Evolutionary conservation across 2,329 filamentous ascomycete species (phyloP), one percentile per base, ranked within the genome.

Genomic region (Coniochaeta prunicola): DNA sequence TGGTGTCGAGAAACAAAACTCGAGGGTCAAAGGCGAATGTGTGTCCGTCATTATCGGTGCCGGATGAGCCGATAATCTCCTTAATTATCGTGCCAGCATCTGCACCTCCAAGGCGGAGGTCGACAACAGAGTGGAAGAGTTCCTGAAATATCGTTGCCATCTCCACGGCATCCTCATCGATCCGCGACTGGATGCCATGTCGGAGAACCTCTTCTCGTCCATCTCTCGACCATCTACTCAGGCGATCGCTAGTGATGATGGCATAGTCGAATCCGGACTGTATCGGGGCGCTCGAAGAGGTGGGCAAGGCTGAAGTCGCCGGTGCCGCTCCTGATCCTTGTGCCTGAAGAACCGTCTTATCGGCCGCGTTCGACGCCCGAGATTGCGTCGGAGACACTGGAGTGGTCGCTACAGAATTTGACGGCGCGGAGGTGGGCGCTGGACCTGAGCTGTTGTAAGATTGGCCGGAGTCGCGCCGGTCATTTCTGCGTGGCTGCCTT

Each of bases 141-240:
- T 99, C 94, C 74, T 96, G 91, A 65, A 92, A 91, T 24, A 96
- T 77, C 15, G 82, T 82, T 31, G 87, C 86, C 38, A 96, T 76
- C 59, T 85, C 83, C 53, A 87, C 78, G 8, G 83, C 76, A 67
- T 96, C 87, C 64, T 89, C 84, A 63, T 88, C 82, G 36, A 83
- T 76, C 65, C 85, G 83, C 54, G 88, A 86, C 64, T 86, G 79
- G 48, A 81, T 71, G 26, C 87, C 89, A 65, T 84, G 80, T 24
- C 85, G 80, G 21, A 93, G 74, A 13, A 96, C 76, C 28, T 84
- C 82, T 61, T 87, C 80, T 59, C 86, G 87, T 31, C 89, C 90
- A 26, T 55, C 30, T 50, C 45, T 15, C 40, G 79, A 74, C 94
- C 94, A 97, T 31, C 77, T 74, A 33, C 79, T 75, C 56, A 94